phyloP scores from a whole-genome alignment of 768 basidiomycete genomes.

The Candolleomyces aberdarensis region DNA sequence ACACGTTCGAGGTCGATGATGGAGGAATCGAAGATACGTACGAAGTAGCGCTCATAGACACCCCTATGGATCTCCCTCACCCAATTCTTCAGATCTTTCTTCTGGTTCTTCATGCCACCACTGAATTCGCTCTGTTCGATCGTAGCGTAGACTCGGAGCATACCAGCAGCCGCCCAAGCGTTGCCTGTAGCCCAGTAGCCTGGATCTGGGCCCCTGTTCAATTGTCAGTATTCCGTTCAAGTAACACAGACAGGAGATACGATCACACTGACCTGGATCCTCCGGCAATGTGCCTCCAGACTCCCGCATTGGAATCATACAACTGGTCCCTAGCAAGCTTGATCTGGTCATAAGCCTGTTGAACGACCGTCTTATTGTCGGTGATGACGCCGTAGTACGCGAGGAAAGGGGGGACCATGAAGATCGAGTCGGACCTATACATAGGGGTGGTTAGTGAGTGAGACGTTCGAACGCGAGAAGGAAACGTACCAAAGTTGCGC shows the following conservation, averaged over 20 bases:
- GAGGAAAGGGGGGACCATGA: conserved; percentile 85
- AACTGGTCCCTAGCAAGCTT: conserved; percentile 68
- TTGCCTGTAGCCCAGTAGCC: conserved; percentile 89
- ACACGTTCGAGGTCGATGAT: no score
- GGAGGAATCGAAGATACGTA: not conserved
- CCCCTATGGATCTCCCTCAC: conserved; percentile 68
- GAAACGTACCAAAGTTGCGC: conserved; percentile 66
- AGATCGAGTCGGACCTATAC: conserved; percentile 72
- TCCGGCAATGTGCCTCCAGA: conserved; percentile 76
- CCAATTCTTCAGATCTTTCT: conserved; percentile 61
- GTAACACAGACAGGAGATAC: no score
- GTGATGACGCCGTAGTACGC: conserved; percentile 76
- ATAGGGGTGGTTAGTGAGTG: not conserved
- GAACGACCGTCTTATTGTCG: conserved; percentile 53
- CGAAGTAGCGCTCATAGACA: conserved; percentile 52
- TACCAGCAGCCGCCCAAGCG: conserved; percentile 87
- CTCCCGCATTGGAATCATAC: conserved; percentile 42
- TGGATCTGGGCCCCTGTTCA: conserved; percentile 41
- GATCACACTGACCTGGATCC: conserved; percentile 29
- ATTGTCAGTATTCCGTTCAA: no score
- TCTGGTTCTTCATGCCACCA: conserved; percentile 44
- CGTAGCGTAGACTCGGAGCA: conserved; percentile 77
- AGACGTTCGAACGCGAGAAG: not conserved
- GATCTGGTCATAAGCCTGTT: conserved; percentile 69
- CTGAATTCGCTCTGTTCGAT: conserved; percentile 61